Evolutionary conservation across 2,329 filamentous ascomycete species (phyloP).

Genomic region (Basipetospora chlamydospora): DNA sequence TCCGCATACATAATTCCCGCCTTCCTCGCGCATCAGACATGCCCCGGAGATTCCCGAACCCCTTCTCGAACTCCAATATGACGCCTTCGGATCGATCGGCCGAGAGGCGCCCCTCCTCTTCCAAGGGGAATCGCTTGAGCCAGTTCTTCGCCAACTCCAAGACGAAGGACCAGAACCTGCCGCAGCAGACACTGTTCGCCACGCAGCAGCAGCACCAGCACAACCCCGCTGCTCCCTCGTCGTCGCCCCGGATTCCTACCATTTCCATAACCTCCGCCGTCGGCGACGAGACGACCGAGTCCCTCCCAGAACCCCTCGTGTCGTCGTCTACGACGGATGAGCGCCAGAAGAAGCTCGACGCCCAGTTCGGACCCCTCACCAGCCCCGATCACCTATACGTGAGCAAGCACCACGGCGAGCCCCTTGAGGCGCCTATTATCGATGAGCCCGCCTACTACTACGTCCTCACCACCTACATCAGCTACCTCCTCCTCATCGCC

Average conservation of each 20-base stretch:
- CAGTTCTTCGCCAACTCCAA: slow-evolving; percentile 76
- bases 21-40: slow-evolving; percentile 22
- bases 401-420: slow-evolving; percentile 70
- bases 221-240: neutral
- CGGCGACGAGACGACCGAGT: slow-evolving; percentile 39
- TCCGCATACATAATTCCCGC: too few species aligned
- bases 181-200: slow-evolving; percentile 53
- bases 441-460: slow-evolving; percentile 97
- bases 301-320: slow-evolving; percentile 58
- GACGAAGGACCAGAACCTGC: slow-evolving; percentile 49
- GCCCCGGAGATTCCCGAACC: slow-evolving; percentile 45
- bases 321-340: slow-evolving; percentile 65
- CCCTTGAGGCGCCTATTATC: slow-evolving; percentile 70
- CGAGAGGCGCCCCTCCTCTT: slow-evolving; percentile 44
- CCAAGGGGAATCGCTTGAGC: slow-evolving; percentile 62
- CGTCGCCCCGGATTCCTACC: slow-evolving; percentile 1
- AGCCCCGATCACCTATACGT: slow-evolving; percentile 74
- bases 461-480: slow-evolving; percentile 94
- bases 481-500: slow-evolving; percentile 88
- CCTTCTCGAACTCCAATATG: slow-evolving; percentile 37
- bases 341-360: slow-evolving; percentile 61
- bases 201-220: slow-evolving; percentile 43
- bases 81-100: slow-evolving; percentile 31
- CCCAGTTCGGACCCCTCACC: slow-evolving; percentile 79
- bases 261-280: slow-evolving; percentile 1